These are phyloP conservation scores for Glaciozyma martinii DNA, from an alignment of 768 basidiomycete genomes.

Conservation along the genomic window DNA sequence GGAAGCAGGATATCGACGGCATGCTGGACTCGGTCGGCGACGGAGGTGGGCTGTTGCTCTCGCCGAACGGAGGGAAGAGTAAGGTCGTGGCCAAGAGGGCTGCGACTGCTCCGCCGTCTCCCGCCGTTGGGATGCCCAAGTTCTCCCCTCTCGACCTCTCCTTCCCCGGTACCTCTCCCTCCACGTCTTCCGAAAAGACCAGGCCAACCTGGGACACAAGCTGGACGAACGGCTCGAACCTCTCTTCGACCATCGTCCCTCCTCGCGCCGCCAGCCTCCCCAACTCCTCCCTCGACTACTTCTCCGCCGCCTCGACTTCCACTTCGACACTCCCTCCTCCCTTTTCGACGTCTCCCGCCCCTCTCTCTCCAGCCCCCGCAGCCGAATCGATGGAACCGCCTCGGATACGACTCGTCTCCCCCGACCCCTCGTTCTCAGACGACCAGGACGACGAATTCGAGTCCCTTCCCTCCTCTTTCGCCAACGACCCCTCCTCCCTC, in stretches of 20 bases:
- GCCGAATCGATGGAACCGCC: too few relatives aligned
- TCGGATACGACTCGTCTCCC: too few relatives aligned
- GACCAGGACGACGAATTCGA: too few relatives aligned
- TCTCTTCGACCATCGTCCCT: background rate
- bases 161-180: background rate
- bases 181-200: background rate
- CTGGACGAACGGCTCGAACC: background rate
- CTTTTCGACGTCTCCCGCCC: too few relatives aligned
- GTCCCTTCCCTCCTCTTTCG: too few relatives aligned
- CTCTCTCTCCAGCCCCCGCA: too few relatives aligned
- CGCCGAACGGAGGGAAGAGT: background rate
- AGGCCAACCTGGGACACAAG: background rate
- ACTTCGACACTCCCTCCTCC: too few relatives aligned
- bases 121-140: background rate
- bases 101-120: background rate
- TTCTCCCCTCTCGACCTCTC: background rate
- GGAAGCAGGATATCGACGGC: constrained; percentile 27
- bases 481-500: background rate
- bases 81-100: background rate
- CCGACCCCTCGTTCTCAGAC: too few relatives aligned
- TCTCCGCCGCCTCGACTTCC: background rate
- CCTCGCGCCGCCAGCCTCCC: background rate
- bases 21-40: constrained; percentile 10
- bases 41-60: background rate
- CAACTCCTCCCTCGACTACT: background rate